Percentiles rank a stretch among this genome's conserved stretches.
These are phyloP conservation scores for Pyropia haitanensis DNA, from an alignment of 23 red algal species.

Conservation along the genomic window DNA sequence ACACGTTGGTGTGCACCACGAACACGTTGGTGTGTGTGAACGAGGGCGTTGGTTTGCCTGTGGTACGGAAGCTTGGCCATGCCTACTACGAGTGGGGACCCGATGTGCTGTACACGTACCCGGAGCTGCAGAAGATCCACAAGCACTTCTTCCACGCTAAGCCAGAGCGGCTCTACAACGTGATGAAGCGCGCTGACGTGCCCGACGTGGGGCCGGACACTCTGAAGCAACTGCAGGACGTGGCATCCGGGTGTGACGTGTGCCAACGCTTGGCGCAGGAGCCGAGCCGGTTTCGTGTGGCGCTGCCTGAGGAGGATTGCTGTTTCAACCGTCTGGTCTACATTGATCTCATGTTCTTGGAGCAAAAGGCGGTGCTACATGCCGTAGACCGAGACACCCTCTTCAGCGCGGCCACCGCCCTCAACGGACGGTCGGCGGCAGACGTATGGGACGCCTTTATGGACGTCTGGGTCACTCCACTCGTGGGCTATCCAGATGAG, in stretches of 20 bases:
- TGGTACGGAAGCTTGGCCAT: constrained; percentile 7
- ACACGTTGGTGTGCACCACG: no score
- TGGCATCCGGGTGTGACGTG: constrained; percentile 4
- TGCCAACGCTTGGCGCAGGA: constrained; percentile 3
- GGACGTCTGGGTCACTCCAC: constrained; percentile 8
- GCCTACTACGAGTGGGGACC: constrained; percentile 8
- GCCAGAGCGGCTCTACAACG: background rate
- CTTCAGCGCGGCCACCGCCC: constrained; percentile 6
- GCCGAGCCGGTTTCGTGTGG: constrained; percentile 13
- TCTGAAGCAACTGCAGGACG: background rate
- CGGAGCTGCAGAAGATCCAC: constrained; percentile 2
- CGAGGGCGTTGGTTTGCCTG: constrained; percentile 1
- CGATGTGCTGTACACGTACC: background rate
- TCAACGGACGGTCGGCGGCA: background rate
- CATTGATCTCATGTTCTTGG: background rate
- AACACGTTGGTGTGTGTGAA: constrained; percentile 2
- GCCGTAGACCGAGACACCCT: constrained; percentile 11
- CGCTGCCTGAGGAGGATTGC: background rate
- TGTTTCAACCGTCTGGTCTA: constrained; percentile 6
- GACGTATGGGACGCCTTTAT: constrained; percentile 4
- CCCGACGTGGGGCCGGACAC: background rate
- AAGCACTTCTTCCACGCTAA: constrained; percentile 15
- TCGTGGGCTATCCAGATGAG: constrained; percentile 6
- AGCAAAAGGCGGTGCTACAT: background rate
- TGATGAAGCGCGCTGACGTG: constrained; percentile 1